Percentiles rank a stretch among this genome's conserved stretches.
These are phyloP conservation scores for Phallus indusiatus DNA, from an alignment of 768 basidiomycete species.

Conservation along the genomic window DNA sequence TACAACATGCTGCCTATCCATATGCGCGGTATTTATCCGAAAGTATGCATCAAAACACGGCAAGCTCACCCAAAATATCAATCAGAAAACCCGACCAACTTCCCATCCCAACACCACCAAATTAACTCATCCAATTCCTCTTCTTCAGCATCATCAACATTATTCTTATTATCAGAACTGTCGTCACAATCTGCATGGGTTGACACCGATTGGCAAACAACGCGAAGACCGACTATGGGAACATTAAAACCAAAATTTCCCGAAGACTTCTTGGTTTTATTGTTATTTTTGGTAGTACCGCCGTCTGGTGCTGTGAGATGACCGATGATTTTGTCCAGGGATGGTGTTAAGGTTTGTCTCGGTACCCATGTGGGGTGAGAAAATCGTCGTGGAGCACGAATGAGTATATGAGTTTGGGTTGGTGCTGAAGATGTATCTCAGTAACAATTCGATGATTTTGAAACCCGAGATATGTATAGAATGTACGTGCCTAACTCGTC, in stretches of 20 bases:
- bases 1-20: too few species aligned
- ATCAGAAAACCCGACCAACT: slow-evolving; percentile 36
- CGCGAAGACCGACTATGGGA: slow-evolving; percentile 27
- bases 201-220: slow-evolving; percentile 19
- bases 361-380: slow-evolving; percentile 38
- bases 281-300: slow-evolving; percentile 20
- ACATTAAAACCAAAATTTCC: not conserved
- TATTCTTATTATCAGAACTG: not conserved
- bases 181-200: not conserved
- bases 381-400: slow-evolving; percentile 40
- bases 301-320: slow-evolving; percentile 9
- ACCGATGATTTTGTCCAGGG: slow-evolving; percentile 22
- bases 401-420: slow-evolving; percentile 37
- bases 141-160: slow-evolving; percentile 11
- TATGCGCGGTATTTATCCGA: too few species aligned
- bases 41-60: too few species aligned
- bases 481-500: slow-evolving; percentile 4
- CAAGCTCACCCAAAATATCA: slow-evolving; percentile 18
- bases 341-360: slow-evolving; percentile 30
- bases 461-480: not conserved
- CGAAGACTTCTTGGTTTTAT: slow-evolving; percentile 14
- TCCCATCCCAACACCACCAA: slow-evolving; percentile 46
- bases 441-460: not conserved
- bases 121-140: slow-evolving; percentile 38
- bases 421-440: slow-evolving; percentile 24